phyloP scores from a whole-genome alignment of 306 rosid genomes.

The Cicer pinnatifidum region DNA sequence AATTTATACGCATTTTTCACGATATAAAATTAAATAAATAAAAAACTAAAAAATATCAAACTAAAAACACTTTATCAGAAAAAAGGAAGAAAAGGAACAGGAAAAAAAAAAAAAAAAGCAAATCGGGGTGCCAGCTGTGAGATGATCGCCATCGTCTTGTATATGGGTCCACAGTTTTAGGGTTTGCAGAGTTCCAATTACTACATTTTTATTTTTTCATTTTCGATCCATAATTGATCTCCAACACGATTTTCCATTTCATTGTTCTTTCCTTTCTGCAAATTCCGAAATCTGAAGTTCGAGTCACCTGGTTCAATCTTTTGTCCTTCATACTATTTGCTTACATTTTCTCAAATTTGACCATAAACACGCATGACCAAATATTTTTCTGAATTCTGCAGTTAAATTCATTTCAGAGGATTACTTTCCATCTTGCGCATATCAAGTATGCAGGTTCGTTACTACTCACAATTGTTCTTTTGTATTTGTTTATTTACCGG shows the following conservation, averaged over 20 bases:
- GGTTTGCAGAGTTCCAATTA: conserved; percentile 29
- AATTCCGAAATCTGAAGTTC: conserved; percentile 28
- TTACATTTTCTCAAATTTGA: conserved; percentile 32
- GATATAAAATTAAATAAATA: too few species aligned
- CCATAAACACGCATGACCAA: neutral
- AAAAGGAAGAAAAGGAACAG: too few species aligned
- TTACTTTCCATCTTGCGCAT: neutral
- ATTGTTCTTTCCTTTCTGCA: conserved; percentile 6
- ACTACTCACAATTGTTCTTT: neutral
- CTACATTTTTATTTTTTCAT: conserved; percentile 3
- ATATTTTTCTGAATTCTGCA: conserved; percentile 23
- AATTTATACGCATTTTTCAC: too few species aligned
- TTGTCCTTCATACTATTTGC: neutral
- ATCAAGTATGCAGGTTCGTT: conserved; percentile 71
- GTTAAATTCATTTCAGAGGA: conserved; percentile 37
- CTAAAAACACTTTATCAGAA: too few species aligned
- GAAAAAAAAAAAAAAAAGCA: neutral
- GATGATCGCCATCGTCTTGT: neutral
- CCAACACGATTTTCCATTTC: neutral
- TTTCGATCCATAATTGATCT: conserved; percentile 33
- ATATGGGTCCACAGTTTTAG: conserved; percentile 39
- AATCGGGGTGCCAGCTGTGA: conserved; percentile 12
- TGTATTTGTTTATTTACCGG: neutral
- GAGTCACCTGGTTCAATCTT: conserved; percentile 19
- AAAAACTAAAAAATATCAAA: too few species aligned